Conservation (phyloP, 495 filamentous ascomycete species). For the Aspergillus taichungensis region DNA sequence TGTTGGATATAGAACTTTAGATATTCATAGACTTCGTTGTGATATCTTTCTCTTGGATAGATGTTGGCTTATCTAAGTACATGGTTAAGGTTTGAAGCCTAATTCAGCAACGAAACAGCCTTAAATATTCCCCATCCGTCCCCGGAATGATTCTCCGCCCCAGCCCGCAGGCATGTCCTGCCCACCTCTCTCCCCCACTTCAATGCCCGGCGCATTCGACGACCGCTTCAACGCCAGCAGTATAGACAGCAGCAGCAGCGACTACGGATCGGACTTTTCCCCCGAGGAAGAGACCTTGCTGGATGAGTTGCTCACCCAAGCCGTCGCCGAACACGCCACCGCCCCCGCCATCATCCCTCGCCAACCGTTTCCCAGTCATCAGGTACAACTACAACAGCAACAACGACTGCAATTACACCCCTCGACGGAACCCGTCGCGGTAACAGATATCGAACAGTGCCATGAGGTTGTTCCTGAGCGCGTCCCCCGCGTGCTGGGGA, state of each 20-base stretch:
- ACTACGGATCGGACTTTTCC: conserved; percentile 69
- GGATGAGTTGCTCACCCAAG: conserved; percentile 35
- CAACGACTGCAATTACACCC: background rate
- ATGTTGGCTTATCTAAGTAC: too few species aligned
- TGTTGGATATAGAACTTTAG: too few species aligned
- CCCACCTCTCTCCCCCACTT: conserved; percentile 10
- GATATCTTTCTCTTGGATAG: too few species aligned
- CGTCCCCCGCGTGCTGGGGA: conserved; percentile 35
- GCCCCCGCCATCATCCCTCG: conserved; percentile 8
- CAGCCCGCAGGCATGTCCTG: conserved; percentile 33
- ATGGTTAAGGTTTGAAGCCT: too few species aligned
- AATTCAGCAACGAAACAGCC: background rate
- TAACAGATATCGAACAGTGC: conserved; percentile 32
- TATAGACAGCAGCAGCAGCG: conserved; percentile 25
- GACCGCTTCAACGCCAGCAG: conserved; percentile 3
- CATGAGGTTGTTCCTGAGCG: conserved; percentile 22
- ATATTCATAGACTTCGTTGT: too few species aligned
- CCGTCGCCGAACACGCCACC: conserved; percentile 20
- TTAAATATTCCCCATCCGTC: background rate
- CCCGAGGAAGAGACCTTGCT: conserved; percentile 50
- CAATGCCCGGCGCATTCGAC: conserved; percentile 11
- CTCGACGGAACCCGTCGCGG: conserved; percentile 1
- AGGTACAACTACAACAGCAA: conserved; percentile 5
- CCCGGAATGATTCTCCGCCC: conserved; percentile 13
- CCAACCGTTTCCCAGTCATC: conserved; percentile 3